Evolutionary conservation across 2,329 filamentous ascomycete genomes (phyloP).

Genomic region (Dactylellina leptospora): DNA sequence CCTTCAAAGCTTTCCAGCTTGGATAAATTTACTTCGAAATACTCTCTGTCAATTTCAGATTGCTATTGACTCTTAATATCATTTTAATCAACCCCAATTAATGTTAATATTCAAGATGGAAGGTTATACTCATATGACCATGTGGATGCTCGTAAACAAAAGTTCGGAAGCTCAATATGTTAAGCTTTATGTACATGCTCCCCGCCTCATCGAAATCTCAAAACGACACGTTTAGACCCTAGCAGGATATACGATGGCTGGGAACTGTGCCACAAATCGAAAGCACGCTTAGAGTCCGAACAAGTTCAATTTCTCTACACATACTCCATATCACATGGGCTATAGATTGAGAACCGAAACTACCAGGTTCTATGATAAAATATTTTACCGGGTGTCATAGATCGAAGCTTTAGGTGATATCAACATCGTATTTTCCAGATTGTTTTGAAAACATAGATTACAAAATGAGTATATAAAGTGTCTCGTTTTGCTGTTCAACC

Average conservation of each 20-base stretch:
- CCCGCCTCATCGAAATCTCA: no score
- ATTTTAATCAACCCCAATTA: no score
- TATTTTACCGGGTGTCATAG: not conserved
- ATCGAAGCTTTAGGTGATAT: not conserved
- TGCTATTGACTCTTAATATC: no score
- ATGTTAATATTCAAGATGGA: no score
- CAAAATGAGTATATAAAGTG: not conserved
- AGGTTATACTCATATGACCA: no score
- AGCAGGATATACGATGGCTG: not conserved
- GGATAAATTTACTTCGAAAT: no score
- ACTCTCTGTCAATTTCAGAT: no score
- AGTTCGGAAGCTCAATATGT: no score
- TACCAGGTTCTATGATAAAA: not conserved
- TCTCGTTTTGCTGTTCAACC: not conserved
- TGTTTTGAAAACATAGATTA: not conserved
- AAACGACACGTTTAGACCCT: no score
- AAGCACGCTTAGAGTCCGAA: not conserved
- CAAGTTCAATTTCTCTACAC: not conserved
- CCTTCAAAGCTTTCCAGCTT: no score
- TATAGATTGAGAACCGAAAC: not conserved
- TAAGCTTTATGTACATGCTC: no score
- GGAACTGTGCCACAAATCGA: not conserved
- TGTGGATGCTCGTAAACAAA: no score
- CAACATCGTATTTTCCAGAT: not conserved
- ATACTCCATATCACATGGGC: not conserved